Percentiles rank a stretch among this genome's conserved stretches.
phyloP scores from a whole-genome alignment of 306 rosid genomes.

The Ammopiptanthus mongolicus region DNA sequence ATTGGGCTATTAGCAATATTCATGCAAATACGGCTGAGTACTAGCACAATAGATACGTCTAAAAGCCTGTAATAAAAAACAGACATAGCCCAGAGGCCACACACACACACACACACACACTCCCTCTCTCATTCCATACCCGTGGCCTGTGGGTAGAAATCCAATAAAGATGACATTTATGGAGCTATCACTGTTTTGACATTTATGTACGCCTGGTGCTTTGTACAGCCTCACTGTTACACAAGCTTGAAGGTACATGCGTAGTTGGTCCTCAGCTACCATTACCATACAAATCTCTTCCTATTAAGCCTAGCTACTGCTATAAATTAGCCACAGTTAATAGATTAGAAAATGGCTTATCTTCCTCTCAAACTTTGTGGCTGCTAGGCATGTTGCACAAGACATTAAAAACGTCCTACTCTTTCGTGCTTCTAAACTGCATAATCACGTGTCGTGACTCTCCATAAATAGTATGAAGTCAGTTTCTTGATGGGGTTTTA shows the following conservation, averaged over 20 bases:
- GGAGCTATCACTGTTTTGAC: constrained; percentile 27
- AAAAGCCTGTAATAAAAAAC: neutral
- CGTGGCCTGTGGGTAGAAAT: constrained; percentile 29
- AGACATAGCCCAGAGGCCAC: neutral
- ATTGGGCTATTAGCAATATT: too few relatives aligned
- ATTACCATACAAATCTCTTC: neutral
- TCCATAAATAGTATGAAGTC: neutral
- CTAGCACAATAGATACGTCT: too few relatives aligned
- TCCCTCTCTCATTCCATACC: neutral
- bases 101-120: too few relatives aligned
- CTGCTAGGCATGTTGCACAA: neutral
- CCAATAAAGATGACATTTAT: constrained; percentile 40
- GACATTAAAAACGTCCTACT: neutral
- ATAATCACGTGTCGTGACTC: constrained; percentile 16
- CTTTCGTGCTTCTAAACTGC: neutral
- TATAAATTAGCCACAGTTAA: neutral
- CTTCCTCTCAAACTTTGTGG: neutral
- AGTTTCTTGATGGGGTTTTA: neutral
- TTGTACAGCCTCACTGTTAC: constrained; percentile 24
- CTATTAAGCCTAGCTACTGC: neutral
- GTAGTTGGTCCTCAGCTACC: constrained; percentile 11
- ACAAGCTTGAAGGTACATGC: constrained; percentile 10
- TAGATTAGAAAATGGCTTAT: neutral
- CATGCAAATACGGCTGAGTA: too few relatives aligned
- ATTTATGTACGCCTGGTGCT: constrained; percentile 22